Evolutionary conservation across 768 basidiomycete species (phyloP).

Genomic region (Psilocybe azurescens): DNA sequence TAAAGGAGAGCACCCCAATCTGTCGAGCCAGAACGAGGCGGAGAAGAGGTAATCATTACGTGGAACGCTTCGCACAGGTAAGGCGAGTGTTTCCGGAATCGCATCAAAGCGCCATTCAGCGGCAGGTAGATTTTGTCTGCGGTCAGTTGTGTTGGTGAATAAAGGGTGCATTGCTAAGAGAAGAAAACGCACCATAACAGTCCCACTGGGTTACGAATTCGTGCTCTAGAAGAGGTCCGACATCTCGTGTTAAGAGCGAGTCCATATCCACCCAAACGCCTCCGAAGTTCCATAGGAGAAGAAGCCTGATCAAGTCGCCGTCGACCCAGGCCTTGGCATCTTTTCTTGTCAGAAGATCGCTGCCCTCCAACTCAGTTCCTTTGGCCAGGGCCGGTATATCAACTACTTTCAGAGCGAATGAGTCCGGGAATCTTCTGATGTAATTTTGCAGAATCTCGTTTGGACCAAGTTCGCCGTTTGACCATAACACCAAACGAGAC

Average conservation of each 20-base stretch:
- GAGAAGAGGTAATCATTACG: constrained; percentile 76
- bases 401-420: constrained; percentile 74
- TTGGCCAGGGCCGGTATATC: constrained; percentile 69
- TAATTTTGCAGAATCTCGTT: constrained; percentile 68
- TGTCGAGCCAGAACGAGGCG: constrained; percentile 79
- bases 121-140: constrained; percentile 56
- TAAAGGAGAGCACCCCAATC: constrained; percentile 96
- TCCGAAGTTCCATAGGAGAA: constrained; percentile 89
- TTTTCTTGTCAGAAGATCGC: constrained; percentile 55
- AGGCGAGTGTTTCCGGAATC: constrained; percentile 88
- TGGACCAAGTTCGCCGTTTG: constrained; percentile 74
- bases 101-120: constrained; percentile 94
- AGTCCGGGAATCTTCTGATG: constrained; percentile 63
- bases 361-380: constrained; percentile 80
- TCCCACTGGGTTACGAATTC: constrained; percentile 99
- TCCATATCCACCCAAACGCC: constrained; percentile 99
- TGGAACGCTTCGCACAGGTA: constrained; percentile 98
- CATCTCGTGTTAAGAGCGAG: constrained; percentile 85
- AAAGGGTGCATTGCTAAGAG: neutral
- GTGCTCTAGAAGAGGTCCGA: constrained; percentile 86
- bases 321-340: constrained; percentile 94
- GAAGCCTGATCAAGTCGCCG: constrained; percentile 87
- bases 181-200: constrained; percentile 77
- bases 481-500: constrained; percentile 85
- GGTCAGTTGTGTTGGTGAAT: neutral